phyloP scores from a whole-genome alignment of 2,329 filamentous ascomycete genomes.

The Thermothelomyces thermophilus region DNA sequence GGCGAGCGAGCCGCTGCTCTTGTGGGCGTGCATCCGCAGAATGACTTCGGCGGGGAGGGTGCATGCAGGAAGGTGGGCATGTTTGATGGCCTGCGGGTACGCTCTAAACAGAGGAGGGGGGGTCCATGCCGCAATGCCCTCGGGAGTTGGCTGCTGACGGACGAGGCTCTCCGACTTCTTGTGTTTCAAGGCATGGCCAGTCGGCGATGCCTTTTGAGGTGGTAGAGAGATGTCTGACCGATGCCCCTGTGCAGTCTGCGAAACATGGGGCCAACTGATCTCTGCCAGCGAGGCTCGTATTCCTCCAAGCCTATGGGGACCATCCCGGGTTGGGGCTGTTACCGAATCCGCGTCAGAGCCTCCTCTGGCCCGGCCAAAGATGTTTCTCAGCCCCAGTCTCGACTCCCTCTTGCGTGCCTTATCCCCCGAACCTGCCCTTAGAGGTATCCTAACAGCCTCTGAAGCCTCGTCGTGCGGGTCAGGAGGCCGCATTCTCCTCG shows the following conservation, averaged over 20 bases:
- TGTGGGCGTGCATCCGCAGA: slow-evolving; percentile 52
- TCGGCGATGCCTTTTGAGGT: slow-evolving; percentile 12
- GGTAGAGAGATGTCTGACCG: slow-evolving; percentile 33
- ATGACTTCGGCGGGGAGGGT: slow-evolving; percentile 63
- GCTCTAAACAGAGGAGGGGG: slow-evolving; percentile 79
- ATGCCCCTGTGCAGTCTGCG: slow-evolving; percentile 25
- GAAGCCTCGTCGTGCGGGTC: slow-evolving; percentile 26
- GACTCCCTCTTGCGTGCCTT: slow-evolving; percentile 45
- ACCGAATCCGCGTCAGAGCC: slow-evolving; percentile 30
- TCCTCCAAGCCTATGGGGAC: slow-evolving; percentile 30
- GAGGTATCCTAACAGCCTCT: slow-evolving; percentile 35
- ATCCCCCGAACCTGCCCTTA: slow-evolving; percentile 34
- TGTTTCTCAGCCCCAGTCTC: slow-evolving; percentile 42
- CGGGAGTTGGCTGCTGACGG: slow-evolving; percentile 18
- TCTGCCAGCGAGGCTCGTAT: slow-evolving; percentile 43
- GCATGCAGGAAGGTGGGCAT: slow-evolving; percentile 63
- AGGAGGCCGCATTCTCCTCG: slow-evolving; percentile 35
- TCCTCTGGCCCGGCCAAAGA: slow-evolving; percentile 44
- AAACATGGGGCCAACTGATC: slow-evolving; percentile 38
- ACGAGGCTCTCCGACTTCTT: slow-evolving; percentile 25
- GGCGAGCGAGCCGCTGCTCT: slow-evolving; percentile 34
- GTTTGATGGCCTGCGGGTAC: slow-evolving; percentile 74
- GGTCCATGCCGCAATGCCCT: slow-evolving; percentile 45
- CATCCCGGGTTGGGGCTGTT: slow-evolving; percentile 22
- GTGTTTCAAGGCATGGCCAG: slow-evolving; percentile 21